Base-by-base conservation (phyloP, 495 filamentous ascomycete species). In the Penicillium chermesinum region DNA sequence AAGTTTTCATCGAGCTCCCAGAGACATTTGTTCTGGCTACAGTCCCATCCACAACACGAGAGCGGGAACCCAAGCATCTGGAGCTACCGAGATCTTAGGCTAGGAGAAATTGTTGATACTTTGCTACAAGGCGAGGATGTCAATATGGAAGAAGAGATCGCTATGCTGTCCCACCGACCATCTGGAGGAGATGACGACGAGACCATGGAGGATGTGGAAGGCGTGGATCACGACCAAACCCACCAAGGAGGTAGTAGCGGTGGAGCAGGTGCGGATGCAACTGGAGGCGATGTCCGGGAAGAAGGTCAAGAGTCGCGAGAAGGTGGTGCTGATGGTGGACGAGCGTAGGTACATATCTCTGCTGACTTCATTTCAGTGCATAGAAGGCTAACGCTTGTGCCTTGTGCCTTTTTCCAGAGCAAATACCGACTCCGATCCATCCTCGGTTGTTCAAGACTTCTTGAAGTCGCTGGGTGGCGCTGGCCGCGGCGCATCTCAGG, bases 1-100 rank as follows among this genome's bases (percentile, higher is more conserved):
- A 96, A 95, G 66, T 99, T 99, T 71, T 77, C 78, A 21, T 96
- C 91, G n/a, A 91, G 87, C 49, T 93, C 89, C 27, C 81, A 89
- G 67, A 82, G 90, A 43, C 80, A 97, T 64, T 77, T 97, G 21
- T 99, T 96, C 76, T 99, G 91, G 89, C 74, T 99, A 50, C 94
- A 99, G 70, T 88, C 85, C 5, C 90, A 88, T 60, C 75, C 80
- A 7, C 89, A 96, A 69, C 82, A 87, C 41, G 76, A 80, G 34
- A 74, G 70, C 50, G 84, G 86, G n/a, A 80, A 89, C 55, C 72
- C 79, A 0, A 77, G 77, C 66, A 90, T 80, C 77, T 89, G 91
- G 70, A 91, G 87, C 57, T 79, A 82, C 25, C 74, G 89, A 33
- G 91, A 95, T 61, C 65, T 82, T 25, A 88, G 83, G 69, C 78